phyloP scores from a whole-genome alignment of 768 basidiomycete species.

The Rhodotorula kratochvilovae region DNA sequence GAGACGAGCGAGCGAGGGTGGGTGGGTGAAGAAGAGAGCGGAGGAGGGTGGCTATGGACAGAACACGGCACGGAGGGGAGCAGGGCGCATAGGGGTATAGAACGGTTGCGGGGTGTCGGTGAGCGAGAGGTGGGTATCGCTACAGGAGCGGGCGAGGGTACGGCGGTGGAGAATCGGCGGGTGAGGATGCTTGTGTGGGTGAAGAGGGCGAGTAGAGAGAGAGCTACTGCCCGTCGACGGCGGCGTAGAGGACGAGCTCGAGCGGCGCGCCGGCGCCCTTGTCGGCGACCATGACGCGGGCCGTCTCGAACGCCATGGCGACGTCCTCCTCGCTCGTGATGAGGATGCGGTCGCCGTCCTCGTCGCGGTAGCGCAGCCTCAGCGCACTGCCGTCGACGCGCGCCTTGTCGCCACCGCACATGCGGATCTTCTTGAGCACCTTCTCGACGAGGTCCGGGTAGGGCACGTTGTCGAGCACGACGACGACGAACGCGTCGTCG shows the following conservation, averaged over 20 bases:
- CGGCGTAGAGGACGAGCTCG: conserved; percentile 24
- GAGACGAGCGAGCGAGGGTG: too few species aligned
- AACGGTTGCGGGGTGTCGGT: too few species aligned
- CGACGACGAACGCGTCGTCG: conserved; percentile 91
- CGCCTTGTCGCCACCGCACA: conserved; percentile 76
- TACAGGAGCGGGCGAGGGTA: too few species aligned
- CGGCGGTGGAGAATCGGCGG: too few species aligned
- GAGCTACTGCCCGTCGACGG: conserved; percentile 8
- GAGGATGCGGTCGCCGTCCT: conserved; percentile 84
- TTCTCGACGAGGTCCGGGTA: conserved; percentile 80
- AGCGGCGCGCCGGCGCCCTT: neutral
- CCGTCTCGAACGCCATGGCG: conserved; percentile 78
- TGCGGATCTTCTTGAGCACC: conserved; percentile 84
- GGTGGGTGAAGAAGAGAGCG: too few species aligned
- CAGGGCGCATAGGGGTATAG: too few species aligned
- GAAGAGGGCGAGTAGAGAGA: neutral
- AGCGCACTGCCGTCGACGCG: conserved; percentile 51
- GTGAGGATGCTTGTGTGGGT: too few species aligned
- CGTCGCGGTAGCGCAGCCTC: conserved; percentile 71
- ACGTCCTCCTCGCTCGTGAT: conserved; percentile 88
- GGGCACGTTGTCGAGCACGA: conserved; percentile 72
- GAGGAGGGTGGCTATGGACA: too few species aligned
- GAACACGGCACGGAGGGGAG: too few species aligned
- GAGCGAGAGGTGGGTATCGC: too few species aligned
- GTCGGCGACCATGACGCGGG: conserved; percentile 6